Evolutionary conservation across 2,329 filamentous ascomycete genomes (phyloP).

Genomic region (Colletotrichum falcatum): DNA sequence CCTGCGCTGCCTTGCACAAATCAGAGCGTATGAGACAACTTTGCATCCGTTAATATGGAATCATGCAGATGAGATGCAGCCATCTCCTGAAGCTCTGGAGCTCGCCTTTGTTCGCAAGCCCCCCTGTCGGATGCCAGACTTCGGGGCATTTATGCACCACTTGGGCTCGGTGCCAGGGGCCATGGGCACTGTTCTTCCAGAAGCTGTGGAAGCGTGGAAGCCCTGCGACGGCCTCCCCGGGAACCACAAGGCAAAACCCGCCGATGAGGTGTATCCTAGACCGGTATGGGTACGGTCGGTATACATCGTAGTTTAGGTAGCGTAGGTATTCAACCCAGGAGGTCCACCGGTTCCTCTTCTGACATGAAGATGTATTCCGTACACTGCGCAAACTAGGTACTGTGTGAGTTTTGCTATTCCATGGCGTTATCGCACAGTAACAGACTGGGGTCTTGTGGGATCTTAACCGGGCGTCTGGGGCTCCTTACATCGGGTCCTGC

Average conservation of each 20-base stretch:
- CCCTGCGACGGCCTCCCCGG: conserved; percentile 24
- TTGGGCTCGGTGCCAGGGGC: conserved; percentile 25
- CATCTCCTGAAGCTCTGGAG: conserved; percentile 4
- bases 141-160: conserved; percentile 35
- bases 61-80: conserved; percentile 22
- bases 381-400: no score
- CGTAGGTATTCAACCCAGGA: background rate
- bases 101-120: conserved; percentile 17
- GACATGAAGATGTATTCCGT: no score
- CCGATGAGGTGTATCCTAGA: conserved; percentile 11
- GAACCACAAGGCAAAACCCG: conserved; percentile 19
- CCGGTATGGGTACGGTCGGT: conserved; percentile 18
- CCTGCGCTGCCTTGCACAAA: conserved; percentile 26
- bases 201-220: conserved; percentile 37
- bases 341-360: conserved; percentile 2
- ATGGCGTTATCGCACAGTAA: conserved; percentile 13
- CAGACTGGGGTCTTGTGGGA: conserved; percentile 11
- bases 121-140: conserved; percentile 16
- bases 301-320: no score
- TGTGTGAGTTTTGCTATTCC: background rate
- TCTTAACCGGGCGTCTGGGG: conserved; percentile 13
- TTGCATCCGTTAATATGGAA: conserved; percentile 28
- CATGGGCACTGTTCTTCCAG: conserved; percentile 32
- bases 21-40: conserved; percentile 30
- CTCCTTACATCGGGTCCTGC: conserved; percentile 11